phyloP scores from a whole-genome alignment of 2,329 filamentous ascomycete genomes.

The Hypoxylon sp. region DNA sequence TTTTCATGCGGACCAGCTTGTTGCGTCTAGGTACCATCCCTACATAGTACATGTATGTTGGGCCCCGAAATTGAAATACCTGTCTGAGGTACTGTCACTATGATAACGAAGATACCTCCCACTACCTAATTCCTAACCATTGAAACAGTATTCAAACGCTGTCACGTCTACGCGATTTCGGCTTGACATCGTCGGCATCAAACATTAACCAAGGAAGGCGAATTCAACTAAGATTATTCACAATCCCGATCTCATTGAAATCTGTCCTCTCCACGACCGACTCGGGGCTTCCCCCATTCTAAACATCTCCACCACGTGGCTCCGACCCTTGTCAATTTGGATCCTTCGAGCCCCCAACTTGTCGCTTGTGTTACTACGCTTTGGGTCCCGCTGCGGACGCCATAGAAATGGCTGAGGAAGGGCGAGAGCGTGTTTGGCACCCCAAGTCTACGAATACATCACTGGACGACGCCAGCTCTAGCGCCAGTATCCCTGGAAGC shows the following conservation, averaged over 20 bases:
- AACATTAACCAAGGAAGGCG: conserved; percentile 7
- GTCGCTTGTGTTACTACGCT: conserved; percentile 31
- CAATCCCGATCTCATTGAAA: conserved; percentile 33
- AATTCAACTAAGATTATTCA: conserved; percentile 21
- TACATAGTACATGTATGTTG: too few relatives aligned
- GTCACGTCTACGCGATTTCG: conserved; percentile 11
- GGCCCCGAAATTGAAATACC: conserved; percentile 34
- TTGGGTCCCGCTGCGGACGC: conserved; percentile 33
- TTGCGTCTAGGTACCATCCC: too few relatives aligned
- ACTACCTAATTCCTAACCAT: conserved; percentile 16
- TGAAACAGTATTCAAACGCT: conserved; percentile 9
- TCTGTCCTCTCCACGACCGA: conserved; percentile 31
- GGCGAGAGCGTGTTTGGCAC: conserved; percentile 22
- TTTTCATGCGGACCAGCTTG: conserved; percentile 26
- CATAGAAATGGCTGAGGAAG: conserved; percentile 37
- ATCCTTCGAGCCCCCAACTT: conserved; percentile 36
- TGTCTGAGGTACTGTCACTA: conserved; percentile 28
- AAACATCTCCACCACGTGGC: conserved; percentile 44
- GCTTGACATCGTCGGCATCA: conserved; percentile 3
- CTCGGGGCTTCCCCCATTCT: conserved; percentile 19
- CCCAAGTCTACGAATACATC: conserved; percentile 9
- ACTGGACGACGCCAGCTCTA: conserved; percentile 21
- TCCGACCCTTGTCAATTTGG: conserved; percentile 43
- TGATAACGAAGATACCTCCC: conserved; percentile 34
- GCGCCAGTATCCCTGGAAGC: background rate